Base-by-base conservation (phyloP, 768 basidiomycete species). In the Phaeolepiota aurea region DNA sequence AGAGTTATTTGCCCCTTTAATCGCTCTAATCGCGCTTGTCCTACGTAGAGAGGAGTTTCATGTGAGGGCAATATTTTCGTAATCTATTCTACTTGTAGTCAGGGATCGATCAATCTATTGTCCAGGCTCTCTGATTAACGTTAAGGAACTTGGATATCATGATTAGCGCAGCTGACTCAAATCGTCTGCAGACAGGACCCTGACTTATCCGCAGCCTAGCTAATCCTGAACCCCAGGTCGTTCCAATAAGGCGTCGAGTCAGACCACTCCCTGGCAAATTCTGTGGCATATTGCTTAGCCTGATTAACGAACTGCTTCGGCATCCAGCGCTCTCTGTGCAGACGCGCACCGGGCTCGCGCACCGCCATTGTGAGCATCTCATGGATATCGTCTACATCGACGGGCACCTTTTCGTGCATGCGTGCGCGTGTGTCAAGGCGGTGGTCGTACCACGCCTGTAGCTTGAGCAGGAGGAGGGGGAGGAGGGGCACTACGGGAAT, bases 1-100 rank as follows among this genome's bases (percentile, higher is more conserved):
- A n/a, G n/a, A n/a, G n/a, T n/a, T n/a, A n/a, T n/a, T n/a, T n/a
- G 79, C 84, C 84, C 71, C 69, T 58, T 76, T 87, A 87, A 88
- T 87, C 85, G 76, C 85, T 87, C 82, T 68, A 59, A 79, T 79
- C 78, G 72, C 82, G 67, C 56, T 64, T 37, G 42, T 55, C 55
- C 64, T 57, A 87, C 80, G 82, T 74, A 51, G 78, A 76, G 65
- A 73, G 74, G 82, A 83, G 85, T 87, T 88, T 88, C 85, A 87
- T 87, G 79, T 66, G 75, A 64, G 61, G 84, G 84, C 82, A 44
- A 85, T 70, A 84, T 45, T 21, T 41, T n/a, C n/a, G n/a, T n/a
- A n/a, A n/a, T n/a, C n/a, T n/a, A n/a, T n/a, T n/a, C n/a, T n/a
- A n/a, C n/a, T n/a, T n/a, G n/a, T n/a, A n/a, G n/a, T n/a, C n/a